phyloP scores from a whole-genome alignment of 495 filamentous ascomycete species.

The Lasiosphaeria hispida region DNA sequence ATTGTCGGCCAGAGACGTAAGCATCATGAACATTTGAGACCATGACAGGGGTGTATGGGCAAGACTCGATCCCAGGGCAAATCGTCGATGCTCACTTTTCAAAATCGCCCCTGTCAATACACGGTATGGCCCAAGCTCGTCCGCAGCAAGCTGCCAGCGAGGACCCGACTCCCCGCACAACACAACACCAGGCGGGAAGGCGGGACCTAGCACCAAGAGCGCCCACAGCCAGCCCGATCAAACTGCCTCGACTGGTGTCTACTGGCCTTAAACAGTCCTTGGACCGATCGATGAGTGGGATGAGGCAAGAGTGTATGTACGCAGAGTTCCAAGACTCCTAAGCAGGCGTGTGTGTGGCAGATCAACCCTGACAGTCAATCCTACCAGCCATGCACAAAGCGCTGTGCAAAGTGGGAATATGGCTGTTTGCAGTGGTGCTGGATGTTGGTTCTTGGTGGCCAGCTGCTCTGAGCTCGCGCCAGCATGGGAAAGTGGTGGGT shows the following conservation, averaged over 20 bases:
- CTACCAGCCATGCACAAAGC: not conserved
- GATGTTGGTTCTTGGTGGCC: not conserved
- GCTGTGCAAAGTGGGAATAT: not conserved
- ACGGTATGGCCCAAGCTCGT: conserved; percentile 5
- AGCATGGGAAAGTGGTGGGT: conserved; percentile 19
- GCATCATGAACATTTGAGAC: not conserved
- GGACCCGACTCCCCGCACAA: conserved; percentile 13
- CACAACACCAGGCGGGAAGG: not conserved
- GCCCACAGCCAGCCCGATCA: too few species aligned
- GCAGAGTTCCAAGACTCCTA: too few species aligned
- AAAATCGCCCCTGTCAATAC: not conserved
- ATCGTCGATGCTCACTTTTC: conserved; percentile 16
- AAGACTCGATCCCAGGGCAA: conserved; percentile 23
- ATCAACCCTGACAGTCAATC: too few species aligned
- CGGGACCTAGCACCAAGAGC: not conserved
- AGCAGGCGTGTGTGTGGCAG: too few species aligned
- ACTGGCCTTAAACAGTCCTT: too few species aligned
- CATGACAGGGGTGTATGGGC: conserved; percentile 11
- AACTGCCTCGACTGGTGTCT: too few species aligned
- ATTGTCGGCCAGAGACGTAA: not conserved
- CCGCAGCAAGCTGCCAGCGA: not conserved
- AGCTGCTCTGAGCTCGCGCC: conserved; percentile 8
- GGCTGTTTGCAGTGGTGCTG: not conserved
- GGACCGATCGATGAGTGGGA: not conserved
- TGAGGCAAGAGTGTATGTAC: not conserved